Percentiles rank a stretch among this genome's conserved stretches.
phyloP scores from a whole-genome alignment of 208 protist species.

The Naegleria gruberi region DNA sequence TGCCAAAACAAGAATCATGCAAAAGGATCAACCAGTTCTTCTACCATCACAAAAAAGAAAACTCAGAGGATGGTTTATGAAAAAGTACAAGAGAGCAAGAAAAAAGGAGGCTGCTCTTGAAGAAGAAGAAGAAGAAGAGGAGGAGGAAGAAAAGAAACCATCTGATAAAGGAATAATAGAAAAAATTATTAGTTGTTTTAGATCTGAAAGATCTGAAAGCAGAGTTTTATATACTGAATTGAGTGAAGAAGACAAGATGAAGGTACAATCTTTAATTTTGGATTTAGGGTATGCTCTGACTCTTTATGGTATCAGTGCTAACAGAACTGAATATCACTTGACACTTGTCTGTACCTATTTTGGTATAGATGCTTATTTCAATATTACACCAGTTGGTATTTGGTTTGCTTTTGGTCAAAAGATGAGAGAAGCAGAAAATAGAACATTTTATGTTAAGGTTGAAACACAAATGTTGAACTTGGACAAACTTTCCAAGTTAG shows the following conservation, averaged over 20 bases:
- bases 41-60: not conserved
- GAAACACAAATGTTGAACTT: conserved; percentile 4
- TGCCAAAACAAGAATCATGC: not conserved
- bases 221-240: not conserved
- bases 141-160: not conserved
- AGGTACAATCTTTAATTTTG: not conserved
- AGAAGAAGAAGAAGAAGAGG: not conserved
- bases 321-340: not conserved
- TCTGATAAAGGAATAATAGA: not conserved
- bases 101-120: not conserved
- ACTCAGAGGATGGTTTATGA: not conserved
- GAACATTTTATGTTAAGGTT: not conserved
- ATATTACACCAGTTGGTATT: not conserved
- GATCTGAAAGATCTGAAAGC: not conserved
- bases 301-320: not conserved
- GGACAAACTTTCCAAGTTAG: not conserved
- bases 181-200: not conserved
- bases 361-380: not conserved
- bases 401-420: not conserved
- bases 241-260: not conserved
- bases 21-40: not conserved
- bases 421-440: not conserved
- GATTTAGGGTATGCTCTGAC: not conserved
- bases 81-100: not conserved
- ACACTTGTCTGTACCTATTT: not conserved